Conservation (phyloP, 2,329 filamentous ascomycete species). For the Clarireedia monteithiana region DNA sequence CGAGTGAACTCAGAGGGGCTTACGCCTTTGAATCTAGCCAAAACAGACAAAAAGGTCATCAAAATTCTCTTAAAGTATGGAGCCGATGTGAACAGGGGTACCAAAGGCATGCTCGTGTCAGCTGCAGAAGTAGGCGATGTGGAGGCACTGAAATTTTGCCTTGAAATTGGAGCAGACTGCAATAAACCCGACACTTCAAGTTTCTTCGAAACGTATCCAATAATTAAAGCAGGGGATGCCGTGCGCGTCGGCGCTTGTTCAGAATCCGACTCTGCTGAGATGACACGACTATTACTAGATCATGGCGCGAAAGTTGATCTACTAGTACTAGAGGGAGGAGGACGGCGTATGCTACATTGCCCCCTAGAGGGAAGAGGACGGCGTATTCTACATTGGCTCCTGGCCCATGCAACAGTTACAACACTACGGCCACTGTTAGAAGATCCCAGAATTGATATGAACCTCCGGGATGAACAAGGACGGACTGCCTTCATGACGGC, state of each 20-base stretch:
- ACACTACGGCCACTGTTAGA: background rate
- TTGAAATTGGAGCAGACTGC: background rate
- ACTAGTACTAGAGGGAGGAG: background rate
- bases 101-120: background rate
- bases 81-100: conserved; percentile 25
- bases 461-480: background rate
- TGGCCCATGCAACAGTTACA: background rate
- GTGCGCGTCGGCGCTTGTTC: background rate
- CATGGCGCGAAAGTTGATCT: conserved; percentile 1
- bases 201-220: background rate
- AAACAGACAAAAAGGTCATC: conserved; percentile 12
- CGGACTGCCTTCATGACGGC: background rate
- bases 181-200: background rate
- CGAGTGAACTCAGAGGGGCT: background rate
- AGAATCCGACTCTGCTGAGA: background rate
- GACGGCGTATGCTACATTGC: background rate
- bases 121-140: background rate
- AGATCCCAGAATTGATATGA: background rate
- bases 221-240: background rate
- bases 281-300: background rate
- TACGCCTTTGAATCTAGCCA: background rate
- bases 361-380: background rate
- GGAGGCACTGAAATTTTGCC: background rate
- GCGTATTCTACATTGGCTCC: background rate
- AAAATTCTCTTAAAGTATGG: conserved; percentile 27